Base-by-base conservation (phyloP, 805 yeast genomes). In the Candida montana region DNA sequence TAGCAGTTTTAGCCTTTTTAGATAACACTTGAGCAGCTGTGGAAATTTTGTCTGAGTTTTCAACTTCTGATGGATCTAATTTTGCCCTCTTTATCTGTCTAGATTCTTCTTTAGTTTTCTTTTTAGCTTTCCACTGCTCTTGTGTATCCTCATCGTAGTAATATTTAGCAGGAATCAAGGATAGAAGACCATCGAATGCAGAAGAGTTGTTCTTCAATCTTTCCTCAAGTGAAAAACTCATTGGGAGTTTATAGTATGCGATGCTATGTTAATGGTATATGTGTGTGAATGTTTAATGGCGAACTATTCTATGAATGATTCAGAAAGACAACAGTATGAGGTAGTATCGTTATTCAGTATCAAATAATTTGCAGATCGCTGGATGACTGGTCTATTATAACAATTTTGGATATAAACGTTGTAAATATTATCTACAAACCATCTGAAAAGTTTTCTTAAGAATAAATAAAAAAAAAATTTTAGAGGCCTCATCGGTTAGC, bases 161-260 rank as follows among this genome's bases (percentile, higher is more conserved):
- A 57, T 83, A 89, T 58, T 89, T 88, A 3, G 97, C 95, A 3
- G 98, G 97, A 44, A 91, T 90, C 61, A 91, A 68, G 17, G 96
- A 87, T 45, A 91, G 69, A 39, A 91, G 68, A 19, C 97, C 95
- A 58, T 86, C 87, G 61, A 91, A 91, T 4, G 96, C 88, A 39
- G 78, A 68, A 12, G 93, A 80, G 57, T 83, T 89, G 26, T 78
- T 77, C 63, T 83, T 80, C 52, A 85, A 73, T 50, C 95, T 79
- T 58, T 85, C 93, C 62, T 81, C 83, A 49, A 81, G 65, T 26
- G 81, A 69, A 52, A 78, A 77, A 51, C 78, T 70, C 83, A 77
- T 65, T 38, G 4, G n/a, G n/a, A n/a, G n/a, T 27, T 26, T 10
- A 7, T 16, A 26, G n/a, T 16, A 20, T 26, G 15, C 9, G 19